Percentiles rank a stretch among this genome's conserved stretches.
phyloP scores from a whole-genome alignment of 1,284 basidiomycete species.

The Ganoderma sp. region DNA sequence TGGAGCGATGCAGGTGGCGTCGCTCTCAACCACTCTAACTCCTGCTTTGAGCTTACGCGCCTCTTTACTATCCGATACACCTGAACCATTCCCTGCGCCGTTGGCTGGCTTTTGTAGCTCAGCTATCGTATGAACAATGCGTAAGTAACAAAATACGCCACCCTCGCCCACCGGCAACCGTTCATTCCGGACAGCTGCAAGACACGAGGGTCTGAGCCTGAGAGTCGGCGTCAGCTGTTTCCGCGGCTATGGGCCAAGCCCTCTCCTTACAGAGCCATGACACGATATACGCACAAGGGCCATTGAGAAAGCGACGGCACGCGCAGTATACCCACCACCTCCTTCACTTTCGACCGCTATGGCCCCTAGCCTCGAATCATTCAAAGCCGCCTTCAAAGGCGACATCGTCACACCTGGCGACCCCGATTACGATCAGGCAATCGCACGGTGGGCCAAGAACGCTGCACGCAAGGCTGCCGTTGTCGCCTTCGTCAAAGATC shows the following conservation, averaged over 20 bases:
- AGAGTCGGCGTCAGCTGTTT: not conserved
- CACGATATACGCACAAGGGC: slow-evolving; percentile 2
- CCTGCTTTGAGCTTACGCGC: no score
- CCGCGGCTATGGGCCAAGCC: not conserved
- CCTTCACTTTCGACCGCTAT: slow-evolving; percentile 11
- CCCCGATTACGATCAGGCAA: slow-evolving; percentile 34
- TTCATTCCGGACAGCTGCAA: not conserved
- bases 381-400: slow-evolving; percentile 36
- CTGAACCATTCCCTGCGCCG: not conserved
- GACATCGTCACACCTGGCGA: slow-evolving; percentile 34
- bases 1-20: no score
- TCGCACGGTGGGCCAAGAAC: slow-evolving; percentile 41
- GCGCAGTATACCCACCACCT: not conserved
- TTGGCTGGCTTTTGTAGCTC: not conserved
- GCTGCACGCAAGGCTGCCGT: slow-evolving; percentile 38
- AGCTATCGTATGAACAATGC: not conserved
- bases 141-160: not conserved
- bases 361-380: slow-evolving; percentile 23
- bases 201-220: not conserved
- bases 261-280: not conserved
- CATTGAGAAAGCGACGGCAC: not conserved
- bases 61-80: not conserved
- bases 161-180: no score
- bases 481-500: slow-evolving; percentile 42
- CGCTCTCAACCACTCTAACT: no score